Evolutionary conservation across 345 rosid genomes (phyloP), one percentile per base, ranked within the genome.

Genomic region (Nephelium lappaceum): DNA sequence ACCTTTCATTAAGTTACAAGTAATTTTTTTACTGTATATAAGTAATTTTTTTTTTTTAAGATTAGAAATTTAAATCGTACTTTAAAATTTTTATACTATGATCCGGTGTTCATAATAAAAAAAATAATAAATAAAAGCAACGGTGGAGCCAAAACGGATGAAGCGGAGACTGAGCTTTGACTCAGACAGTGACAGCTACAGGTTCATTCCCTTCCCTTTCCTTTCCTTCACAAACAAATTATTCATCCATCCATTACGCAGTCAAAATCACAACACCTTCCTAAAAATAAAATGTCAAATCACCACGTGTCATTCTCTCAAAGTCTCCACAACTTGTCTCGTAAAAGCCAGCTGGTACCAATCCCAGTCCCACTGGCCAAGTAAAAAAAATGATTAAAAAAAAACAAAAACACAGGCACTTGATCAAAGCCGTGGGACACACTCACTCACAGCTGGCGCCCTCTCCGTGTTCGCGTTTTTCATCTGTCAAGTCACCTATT

Each of bases 391-490:
- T 31, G 3, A 45, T 45, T 45, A 8, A 45, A 8, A 45, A 62
- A 62, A 62, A 8, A 1, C 3, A 25, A 11, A 4, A 11, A 11
- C 15, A 3, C 14, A 21, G 1, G 58, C 47, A 7, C 41, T 42
- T 0, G 61, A 14, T 18, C 23, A 45, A 43, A 45, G 25, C n/a
- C 42, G 67, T n/a, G 62, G 72, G 72, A 75, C 15, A 27, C 77
- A 39, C 6, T 67, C 12, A 57, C 45, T n/a, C 43, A 75, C 77
- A 81, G 47, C 82, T 83, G 88, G 61, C 71, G 76, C 79, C 27
- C 43, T 25, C 79, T 43, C 85, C 85, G 86, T 71, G 88, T 86
- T 70, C 24, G 61, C 75, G 45, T 67, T 27, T 45, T 71, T 16
- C 4, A 61, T 47, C 24, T 18, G 25, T 43, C 7, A 14, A 36